Evolutionary conservation across 2,329 filamentous ascomycete genomes (phyloP).

Genomic region (Zymoseptoria crescenta): DNA sequence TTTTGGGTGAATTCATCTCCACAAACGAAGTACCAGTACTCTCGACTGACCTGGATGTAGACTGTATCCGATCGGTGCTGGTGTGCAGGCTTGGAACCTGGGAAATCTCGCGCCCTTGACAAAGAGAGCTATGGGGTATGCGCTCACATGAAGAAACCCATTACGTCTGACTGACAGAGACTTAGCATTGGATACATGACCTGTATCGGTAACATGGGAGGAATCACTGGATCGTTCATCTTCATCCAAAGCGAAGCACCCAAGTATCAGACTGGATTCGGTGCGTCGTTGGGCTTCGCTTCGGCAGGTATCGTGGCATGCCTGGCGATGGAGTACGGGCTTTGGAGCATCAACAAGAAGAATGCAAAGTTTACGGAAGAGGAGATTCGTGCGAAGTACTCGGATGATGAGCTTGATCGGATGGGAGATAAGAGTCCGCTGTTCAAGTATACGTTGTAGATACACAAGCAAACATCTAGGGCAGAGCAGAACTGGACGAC

Average conservation of each 20-base stretch:
- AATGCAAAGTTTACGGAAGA: constrained; percentile 28
- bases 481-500: no score
- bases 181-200: constrained; percentile 9
- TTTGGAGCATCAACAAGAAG: constrained; percentile 22
- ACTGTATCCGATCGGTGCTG: constrained; percentile 21
- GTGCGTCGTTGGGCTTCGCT: constrained; percentile 17
- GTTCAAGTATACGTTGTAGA: constrained; percentile 30
- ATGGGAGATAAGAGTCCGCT: constrained; percentile 35
- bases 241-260: constrained; percentile 43
- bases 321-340: constrained; percentile 2
- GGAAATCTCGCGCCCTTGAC: constrained; percentile 27
- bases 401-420: constrained; percentile 29
- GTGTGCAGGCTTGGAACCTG: constrained; percentile 22
- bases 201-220: constrained; percentile 11
- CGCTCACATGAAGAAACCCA: no score
- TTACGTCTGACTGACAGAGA: constrained; percentile 26
- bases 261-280: constrained; percentile 44
- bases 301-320: constrained; percentile 21
- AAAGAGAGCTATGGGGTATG: constrained; percentile 33
- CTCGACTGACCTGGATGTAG: neutral
- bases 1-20: constrained; percentile 22
- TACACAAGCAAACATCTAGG: no score
- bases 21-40: no score
- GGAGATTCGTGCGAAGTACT: constrained; percentile 29
- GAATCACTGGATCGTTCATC: constrained; percentile 3